Percentiles rank a stretch among this genome's conserved stretches.
Conservation (phyloP, 2,329 filamentous ascomycete genomes). For the Claviceps sp. region DNA sequence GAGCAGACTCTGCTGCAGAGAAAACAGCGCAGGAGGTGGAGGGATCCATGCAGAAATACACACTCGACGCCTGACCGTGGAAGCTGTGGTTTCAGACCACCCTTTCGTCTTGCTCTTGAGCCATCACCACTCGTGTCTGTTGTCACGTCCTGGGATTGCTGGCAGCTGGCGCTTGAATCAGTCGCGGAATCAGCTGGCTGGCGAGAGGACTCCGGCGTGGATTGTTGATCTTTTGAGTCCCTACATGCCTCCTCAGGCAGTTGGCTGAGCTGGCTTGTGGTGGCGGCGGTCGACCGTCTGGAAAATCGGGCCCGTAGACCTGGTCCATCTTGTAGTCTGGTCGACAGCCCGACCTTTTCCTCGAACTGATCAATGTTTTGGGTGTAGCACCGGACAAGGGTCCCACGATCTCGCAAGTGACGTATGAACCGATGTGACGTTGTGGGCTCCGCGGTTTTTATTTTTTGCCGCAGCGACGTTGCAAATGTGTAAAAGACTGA, state of each 20-base stretch:
- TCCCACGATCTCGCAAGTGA: conserved; percentile 51
- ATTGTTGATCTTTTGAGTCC: conserved; percentile 1
- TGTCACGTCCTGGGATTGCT: not conserved
- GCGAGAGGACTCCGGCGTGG: not conserved
- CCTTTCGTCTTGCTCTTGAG: no score
- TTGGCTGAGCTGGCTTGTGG: conserved; percentile 18
- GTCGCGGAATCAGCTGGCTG: no score
- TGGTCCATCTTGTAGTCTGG: conserved; percentile 45
- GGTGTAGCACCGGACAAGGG: conserved; percentile 58
- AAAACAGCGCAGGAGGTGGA: conserved; percentile 51
- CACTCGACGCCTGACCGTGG: conserved; percentile 40
- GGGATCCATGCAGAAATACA: conserved; percentile 60
- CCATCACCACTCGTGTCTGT: not conserved
- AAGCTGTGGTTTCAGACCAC: conserved; percentile 12
- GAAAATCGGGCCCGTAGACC: conserved; percentile 49
- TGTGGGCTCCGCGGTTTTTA: conserved; percentile 49
- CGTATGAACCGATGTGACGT: conserved; percentile 56
- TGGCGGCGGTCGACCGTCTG: conserved; percentile 27
- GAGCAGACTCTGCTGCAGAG: conserved; percentile 42
- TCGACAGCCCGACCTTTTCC: conserved; percentile 53
- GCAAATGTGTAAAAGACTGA: conserved; percentile 62
- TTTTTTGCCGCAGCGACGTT: conserved; percentile 51
- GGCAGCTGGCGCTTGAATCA: no score
- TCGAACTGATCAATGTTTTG: conserved; percentile 67
- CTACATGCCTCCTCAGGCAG: conserved; percentile 23